phyloP scores from a whole-genome alignment of 306 rosid species.

The Quercus robur region DNA sequence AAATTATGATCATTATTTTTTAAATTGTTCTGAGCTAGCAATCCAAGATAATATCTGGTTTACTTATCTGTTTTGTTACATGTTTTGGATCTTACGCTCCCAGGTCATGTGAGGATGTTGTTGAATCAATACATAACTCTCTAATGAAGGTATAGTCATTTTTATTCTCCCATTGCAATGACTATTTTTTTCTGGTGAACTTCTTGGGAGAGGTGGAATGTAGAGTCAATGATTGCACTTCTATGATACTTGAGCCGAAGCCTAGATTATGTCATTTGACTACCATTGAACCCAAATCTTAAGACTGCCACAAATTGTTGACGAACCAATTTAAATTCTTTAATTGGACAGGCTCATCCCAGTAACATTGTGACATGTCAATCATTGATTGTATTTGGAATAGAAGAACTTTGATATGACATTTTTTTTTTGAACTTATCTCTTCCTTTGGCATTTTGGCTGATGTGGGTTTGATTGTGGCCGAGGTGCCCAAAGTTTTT shows the following conservation, averaged over 20 bases:
- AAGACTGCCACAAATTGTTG: not conserved
- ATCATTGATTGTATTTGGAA: not conserved
- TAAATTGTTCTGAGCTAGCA: constrained; percentile 5
- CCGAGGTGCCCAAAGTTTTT: not conserved
- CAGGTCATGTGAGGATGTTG: constrained; percentile 93
- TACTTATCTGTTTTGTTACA: constrained; percentile 12
- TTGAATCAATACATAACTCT: constrained; percentile 87
- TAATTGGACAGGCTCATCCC: not conserved
- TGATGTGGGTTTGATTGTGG: not conserved
- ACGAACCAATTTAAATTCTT: not conserved
- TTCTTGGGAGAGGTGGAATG: constrained; percentile 7
- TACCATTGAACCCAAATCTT: not conserved
- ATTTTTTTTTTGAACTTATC: not conserved
- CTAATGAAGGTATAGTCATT: constrained; percentile 63
- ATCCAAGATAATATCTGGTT: constrained; percentile 8
- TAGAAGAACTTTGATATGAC: not conserved
- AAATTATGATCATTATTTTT: not conserved
- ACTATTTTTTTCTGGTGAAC: constrained; percentile 5
- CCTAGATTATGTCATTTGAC: not conserved
- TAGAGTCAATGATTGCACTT: not conserved
- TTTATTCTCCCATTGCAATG: constrained; percentile 12
- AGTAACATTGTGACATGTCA: not conserved
- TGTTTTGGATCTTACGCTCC: constrained; percentile 15
- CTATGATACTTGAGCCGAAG: not conserved
- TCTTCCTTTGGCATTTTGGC: not conserved